Evolutionary conservation across 331 rosid species (phyloP).

Genomic region (Saraca asoca): DNA sequence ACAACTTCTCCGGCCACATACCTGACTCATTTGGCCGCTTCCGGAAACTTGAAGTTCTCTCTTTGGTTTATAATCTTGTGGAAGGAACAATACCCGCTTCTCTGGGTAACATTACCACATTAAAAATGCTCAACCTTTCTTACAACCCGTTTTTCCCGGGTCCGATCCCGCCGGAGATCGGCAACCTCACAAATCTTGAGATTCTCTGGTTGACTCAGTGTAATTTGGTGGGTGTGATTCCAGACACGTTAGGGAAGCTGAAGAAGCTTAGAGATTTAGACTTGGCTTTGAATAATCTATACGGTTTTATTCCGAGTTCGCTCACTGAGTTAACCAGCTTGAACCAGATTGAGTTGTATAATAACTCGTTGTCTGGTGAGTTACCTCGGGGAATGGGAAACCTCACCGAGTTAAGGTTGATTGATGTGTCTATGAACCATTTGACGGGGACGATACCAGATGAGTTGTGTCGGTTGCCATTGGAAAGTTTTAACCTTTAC

Average conservation of each 20-base stretch:
- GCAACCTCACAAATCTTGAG: constrained; percentile 62
- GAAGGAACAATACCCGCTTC: constrained; percentile 54
- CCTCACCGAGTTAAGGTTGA: constrained; percentile 56
- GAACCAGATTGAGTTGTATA: constrained; percentile 76
- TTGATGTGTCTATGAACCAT: constrained; percentile 77
- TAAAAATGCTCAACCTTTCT: constrained; percentile 74
- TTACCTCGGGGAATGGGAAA: constrained; percentile 68
- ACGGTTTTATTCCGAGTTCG: constrained; percentile 61
- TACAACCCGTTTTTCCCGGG: constrained; percentile 66
- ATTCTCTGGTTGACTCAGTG: constrained; percentile 69
- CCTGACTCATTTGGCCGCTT: constrained; percentile 55
- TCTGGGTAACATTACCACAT: constrained; percentile 59
- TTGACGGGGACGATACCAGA: constrained; percentile 64
- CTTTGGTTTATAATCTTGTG: constrained; percentile 64
- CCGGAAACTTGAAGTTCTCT: constrained; percentile 60
- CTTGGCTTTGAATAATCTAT: constrained; percentile 55
- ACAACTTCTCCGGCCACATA: constrained; percentile 73
- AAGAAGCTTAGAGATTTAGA: constrained; percentile 55
- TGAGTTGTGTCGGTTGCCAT: constrained; percentile 57
- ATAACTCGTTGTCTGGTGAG: constrained; percentile 70
- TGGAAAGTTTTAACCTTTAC: constrained; percentile 75
- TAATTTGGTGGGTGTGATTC: constrained; percentile 66
- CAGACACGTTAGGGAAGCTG: constrained; percentile 60
- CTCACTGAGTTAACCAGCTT: constrained; percentile 48
- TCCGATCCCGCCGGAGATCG: constrained; percentile 59